Base-by-base conservation (phyloP, 768 basidiomycete genomes). In the Harrya chromipes region DNA sequence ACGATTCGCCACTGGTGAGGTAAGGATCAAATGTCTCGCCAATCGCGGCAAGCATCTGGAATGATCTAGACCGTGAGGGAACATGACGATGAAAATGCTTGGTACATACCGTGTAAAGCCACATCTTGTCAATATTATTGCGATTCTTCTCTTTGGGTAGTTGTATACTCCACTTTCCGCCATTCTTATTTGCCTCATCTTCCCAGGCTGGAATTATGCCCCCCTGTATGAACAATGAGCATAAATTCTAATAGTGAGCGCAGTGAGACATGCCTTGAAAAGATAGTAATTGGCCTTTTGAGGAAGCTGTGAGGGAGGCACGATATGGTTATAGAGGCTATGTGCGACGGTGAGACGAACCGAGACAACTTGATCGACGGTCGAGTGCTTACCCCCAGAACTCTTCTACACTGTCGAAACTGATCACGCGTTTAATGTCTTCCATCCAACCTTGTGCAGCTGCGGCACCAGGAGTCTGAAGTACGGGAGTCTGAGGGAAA, bases 251-350 rank as follows among this genome's bases (percentile, higher is more conserved):
- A 44, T 19, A 33, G 27, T 37, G 24, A 12, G 13, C 10, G 35
- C 20, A 10, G 16, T 9, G 11, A 29, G 19, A 71, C 81, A 41
- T 45, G 85, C 91, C 79, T 97, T 97, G 84, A 99, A 98, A 56
- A 99, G 77, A 74, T 98, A 99, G 70, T 99, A 99, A 67, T 98
- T 98, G n/a, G 94, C 92, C 74, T 97, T 97, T 70, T 85, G 85
- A 34, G 93, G 91, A 55, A 98, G 75, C 63, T 84, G 82, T 17
- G 93, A 95, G 14, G 97, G 97, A 21, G 93, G 90, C 40, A 99
- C 85, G 62, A 98, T 95, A 72, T 97, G 97, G 72, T 97, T 97
- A 74, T 97, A 94, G 55, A 97, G 72, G 9, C 90, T 94, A 54
- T 35, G 47, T 14, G 37, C 24, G 27, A 40, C n/a, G 43, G 41